Conservation (phyloP, 2,329 filamentous ascomycete species). For the Calonectria naviculata region DNA sequence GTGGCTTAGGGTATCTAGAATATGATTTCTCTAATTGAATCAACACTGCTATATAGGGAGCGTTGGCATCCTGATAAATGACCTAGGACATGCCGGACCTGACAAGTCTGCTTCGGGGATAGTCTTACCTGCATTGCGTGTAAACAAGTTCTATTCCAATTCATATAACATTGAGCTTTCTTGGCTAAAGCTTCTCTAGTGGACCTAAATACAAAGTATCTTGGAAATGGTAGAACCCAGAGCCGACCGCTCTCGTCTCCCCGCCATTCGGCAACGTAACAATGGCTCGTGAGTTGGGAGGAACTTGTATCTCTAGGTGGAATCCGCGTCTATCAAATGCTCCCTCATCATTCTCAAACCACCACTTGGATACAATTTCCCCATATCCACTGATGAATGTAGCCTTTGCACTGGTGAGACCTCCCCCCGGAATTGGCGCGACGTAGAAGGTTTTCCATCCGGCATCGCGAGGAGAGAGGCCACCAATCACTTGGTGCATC, state of each 20-base stretch:
- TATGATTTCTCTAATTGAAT: too few species aligned
- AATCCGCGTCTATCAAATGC: neutral
- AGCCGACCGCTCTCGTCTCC: neutral
- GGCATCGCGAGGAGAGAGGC: conserved; percentile 48
- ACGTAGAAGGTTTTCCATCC: conserved; percentile 46
- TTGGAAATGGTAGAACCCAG: neutral
- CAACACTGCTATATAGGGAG: too few species aligned
- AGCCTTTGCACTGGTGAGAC: neutral
- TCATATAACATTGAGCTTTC: too few species aligned
- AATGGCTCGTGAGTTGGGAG: neutral
- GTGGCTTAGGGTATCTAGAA: too few species aligned
- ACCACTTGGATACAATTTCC: neutral
- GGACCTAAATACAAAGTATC: neutral
- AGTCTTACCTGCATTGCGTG: too few species aligned
- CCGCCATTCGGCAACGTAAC: neutral
- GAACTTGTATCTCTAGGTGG: neutral
- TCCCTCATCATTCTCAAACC: neutral
- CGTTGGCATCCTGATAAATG: too few species aligned
- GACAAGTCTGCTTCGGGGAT: too few species aligned
- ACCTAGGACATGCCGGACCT: too few species aligned
- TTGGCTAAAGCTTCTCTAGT: neutral
- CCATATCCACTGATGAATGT: neutral
- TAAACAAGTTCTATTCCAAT: too few species aligned
- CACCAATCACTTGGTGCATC: conserved; percentile 55
- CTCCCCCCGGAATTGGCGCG: neutral